These are phyloP conservation scores for Auxenochlorella pyrenoidosa DNA, from an alignment of 139 green algal species.

Conservation along the genomic window DNA sequence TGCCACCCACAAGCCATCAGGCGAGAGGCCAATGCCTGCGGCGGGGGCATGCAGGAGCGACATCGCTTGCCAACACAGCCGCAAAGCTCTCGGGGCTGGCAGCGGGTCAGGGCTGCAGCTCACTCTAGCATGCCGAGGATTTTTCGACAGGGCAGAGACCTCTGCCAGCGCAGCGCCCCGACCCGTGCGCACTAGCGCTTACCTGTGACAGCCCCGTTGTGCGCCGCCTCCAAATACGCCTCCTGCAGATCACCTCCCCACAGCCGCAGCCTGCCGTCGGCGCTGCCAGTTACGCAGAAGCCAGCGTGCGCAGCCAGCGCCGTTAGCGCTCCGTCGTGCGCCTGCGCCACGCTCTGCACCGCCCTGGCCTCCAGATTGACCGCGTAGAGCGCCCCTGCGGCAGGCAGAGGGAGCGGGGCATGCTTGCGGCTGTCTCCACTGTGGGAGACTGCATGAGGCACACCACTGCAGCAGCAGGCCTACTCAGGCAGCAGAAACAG, in stretches of 20 bases:
- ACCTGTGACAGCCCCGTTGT: slow-evolving; percentile 75
- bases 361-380: slow-evolving; percentile 63
- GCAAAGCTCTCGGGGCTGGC: too few relatives aligned
- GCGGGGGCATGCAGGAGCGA: neutral
- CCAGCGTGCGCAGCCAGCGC: slow-evolving; percentile 64
- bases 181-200: neutral
- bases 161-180: too few relatives aligned
- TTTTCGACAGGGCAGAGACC: too few relatives aligned
- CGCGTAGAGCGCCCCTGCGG: slow-evolving; percentile 67
- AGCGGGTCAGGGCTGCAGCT: too few relatives aligned
- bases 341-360: slow-evolving; percentile 77
- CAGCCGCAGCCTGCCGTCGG: slow-evolving; percentile 74
- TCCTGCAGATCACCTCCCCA: slow-evolving; percentile 86
- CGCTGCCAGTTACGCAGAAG: slow-evolving; percentile 73
- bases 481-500: neutral
- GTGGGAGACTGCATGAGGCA: too few relatives aligned
- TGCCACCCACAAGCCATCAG: slow-evolving; percentile 69
- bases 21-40: slow-evolving; percentile 56
- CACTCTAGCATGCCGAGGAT: too few relatives aligned
- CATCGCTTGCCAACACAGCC: neutral
- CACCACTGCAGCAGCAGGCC: too few relatives aligned
- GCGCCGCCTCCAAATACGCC: slow-evolving; percentile 71
- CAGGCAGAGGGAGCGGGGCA: neutral
- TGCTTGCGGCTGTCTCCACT: neutral
- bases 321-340: slow-evolving; percentile 80